A percentile compares a stretch with the other conserved stretches of the same genome.
Evolutionary conservation across 2,329 filamentous ascomycete genomes (phyloP).

Genomic region (Pseudopithomyces maydicus): DNA sequence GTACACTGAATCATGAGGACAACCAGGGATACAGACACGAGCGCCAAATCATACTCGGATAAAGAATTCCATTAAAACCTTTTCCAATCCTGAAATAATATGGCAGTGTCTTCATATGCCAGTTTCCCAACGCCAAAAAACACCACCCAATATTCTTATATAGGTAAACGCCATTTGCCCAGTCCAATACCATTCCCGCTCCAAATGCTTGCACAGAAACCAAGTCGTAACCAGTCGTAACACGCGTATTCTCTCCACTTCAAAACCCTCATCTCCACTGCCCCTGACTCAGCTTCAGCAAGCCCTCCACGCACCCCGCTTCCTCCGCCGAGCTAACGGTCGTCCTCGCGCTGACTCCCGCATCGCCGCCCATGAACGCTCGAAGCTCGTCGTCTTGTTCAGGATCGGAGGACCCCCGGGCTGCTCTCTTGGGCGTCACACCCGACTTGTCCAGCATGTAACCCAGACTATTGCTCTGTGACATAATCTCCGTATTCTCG

Average conservation of each 20-base stretch:
- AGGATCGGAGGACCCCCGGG: constrained; percentile 43
- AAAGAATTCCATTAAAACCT: too few relatives aligned
- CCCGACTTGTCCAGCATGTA: constrained; percentile 39
- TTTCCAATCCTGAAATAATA: too few relatives aligned
- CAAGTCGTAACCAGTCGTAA: neutral
- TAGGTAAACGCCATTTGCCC: neutral
- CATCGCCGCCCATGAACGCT: constrained; percentile 72
- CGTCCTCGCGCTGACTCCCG: constrained; percentile 62
- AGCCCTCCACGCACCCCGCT: constrained; percentile 85
- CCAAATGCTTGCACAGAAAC: constrained; percentile 3
- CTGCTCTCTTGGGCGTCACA: constrained; percentile 18
- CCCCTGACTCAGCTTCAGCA: constrained; percentile 88
- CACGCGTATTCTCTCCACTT: neutral
- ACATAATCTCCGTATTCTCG: constrained; percentile 51
- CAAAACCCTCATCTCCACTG: constrained; percentile 68
- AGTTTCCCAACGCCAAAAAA: too few relatives aligned
- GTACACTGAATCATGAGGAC: too few relatives aligned
- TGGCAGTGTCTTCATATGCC: too few relatives aligned
- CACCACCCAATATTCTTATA: too few relatives aligned
- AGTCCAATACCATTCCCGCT: neutral
- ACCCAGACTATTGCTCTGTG: constrained; percentile 44
- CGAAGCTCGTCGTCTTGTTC: constrained; percentile 69
- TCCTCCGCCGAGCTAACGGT: constrained; percentile 61
- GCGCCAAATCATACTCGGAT: too few relatives aligned
- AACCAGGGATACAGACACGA: too few relatives aligned